Evolutionary conservation across 2,329 filamentous ascomycete genomes (phyloP), one percentile per base, ranked within the genome.

Genomic region (Knufia petricola): DNA sequence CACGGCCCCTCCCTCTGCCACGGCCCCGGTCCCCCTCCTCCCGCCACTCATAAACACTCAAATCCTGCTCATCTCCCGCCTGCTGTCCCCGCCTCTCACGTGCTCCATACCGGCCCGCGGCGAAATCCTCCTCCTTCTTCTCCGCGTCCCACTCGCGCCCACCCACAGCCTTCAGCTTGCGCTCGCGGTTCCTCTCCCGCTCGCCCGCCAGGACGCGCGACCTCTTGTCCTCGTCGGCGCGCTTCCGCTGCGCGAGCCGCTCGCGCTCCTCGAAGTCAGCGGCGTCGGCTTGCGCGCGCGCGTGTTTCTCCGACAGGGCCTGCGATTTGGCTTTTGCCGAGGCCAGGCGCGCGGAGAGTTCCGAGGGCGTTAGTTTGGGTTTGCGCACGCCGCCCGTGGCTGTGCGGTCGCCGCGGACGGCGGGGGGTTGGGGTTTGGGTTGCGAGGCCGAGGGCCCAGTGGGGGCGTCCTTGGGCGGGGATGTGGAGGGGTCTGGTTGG

Each of bases 221-320:
- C 50, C 78, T 74, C 49, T 61, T 62, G 3, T 57, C 57, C 50
- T 72, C 70, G 56, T 81, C 73, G 23, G 66, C 68, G 49, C 74
- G 67, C 49, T 77, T 73, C 55, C 74, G 69, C 41, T 73, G 72
- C 0, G 77, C 74, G 8, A 77, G 65, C 28, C 76, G 74, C 59
- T 84, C 81, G n/a, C 79, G 72, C 50, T 79, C 73, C 36, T 79
- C 72, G 60, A 82, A 84, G 0, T 74, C 76, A 2, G 78, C 79
- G 47, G 76, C 73, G 55, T 85, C 81, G n/a, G 78, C 79, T 66
- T 84, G 77, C n/a, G 79, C 79, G 21, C 79, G 73, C 1, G 75
- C 76, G 59, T 84, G 79, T 0, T 78, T 77, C 7, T 76, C 78
- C 7, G 73, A 71, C 12, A 78, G 70, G 43, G 75, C 71, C 4